Conservation (phyloP, 495 filamentous ascomycete species). For the Penicillium bovifimosum region DNA sequence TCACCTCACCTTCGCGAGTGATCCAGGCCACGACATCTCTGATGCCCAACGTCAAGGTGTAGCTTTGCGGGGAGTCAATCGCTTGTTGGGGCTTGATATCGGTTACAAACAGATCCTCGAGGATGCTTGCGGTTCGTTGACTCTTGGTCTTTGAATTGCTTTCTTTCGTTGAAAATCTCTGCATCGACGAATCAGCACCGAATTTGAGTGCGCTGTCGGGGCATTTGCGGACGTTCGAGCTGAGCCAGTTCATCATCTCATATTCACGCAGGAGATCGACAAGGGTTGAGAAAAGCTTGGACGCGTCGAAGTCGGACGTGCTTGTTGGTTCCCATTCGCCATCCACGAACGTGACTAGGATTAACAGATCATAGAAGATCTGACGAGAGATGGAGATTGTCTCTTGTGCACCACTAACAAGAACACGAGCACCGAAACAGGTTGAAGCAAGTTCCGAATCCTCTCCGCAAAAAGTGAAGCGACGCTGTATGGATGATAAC, state of each 20-base stretch:
- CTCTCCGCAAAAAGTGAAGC: slow-evolving; percentile 34
- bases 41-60: slow-evolving; percentile 43
- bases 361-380: slow-evolving; percentile 71
- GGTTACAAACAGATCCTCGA: slow-evolving; percentile 46
- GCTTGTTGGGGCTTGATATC: slow-evolving; percentile 43
- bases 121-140: slow-evolving; percentile 34
- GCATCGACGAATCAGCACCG: slow-evolving; percentile 17
- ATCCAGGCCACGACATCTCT: slow-evolving; percentile 48
- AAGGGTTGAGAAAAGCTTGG: slow-evolving; percentile 60
- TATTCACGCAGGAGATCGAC: slow-evolving; percentile 64
- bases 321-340: slow-evolving; percentile 66
- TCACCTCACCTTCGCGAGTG: slow-evolving; percentile 39
- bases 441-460: slow-evolving; percentile 49
- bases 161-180: slow-evolving; percentile 26
- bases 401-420: slow-evolving; percentile 74
- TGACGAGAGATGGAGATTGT: slow-evolving; percentile 59
- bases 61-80: slow-evolving; percentile 39
- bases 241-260: slow-evolving; percentile 77
- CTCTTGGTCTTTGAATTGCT: slow-evolving; percentile 20
- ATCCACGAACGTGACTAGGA: slow-evolving; percentile 79
- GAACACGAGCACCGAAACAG: slow-evolving; percentile 63
- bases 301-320: slow-evolving; percentile 60
- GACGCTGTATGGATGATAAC: slow-evolving; percentile 41
- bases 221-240: slow-evolving; percentile 45
- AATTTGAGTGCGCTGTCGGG: slow-evolving; percentile 15